A percentile compares a stretch with the other conserved stretches of the same genome.
Conservation (phyloP, 192 early-diverging fungal genomes). For the Mortierella alpina region DNA sequence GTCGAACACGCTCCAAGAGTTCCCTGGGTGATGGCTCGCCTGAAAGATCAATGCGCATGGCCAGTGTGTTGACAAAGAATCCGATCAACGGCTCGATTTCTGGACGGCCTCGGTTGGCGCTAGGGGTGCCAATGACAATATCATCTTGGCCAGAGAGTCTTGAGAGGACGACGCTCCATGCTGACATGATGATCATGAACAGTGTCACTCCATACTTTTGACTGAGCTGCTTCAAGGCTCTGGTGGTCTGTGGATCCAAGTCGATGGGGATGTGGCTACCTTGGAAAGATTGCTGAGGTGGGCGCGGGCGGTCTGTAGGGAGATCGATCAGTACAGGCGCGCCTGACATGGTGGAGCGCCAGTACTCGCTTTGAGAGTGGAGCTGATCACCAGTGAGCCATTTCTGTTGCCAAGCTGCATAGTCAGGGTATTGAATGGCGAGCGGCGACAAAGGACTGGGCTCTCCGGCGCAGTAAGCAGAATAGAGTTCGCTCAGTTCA, state of each 20-base stretch:
- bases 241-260: neutral
- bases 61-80: slow-evolving; percentile 14
- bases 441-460: neutral
- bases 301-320: too few relatives aligned
- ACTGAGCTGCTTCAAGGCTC: slow-evolving; percentile 4
- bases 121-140: slow-evolving; percentile 11
- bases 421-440: slow-evolving; percentile 3
- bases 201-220: slow-evolving; percentile 1
- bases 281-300: too few relatives aligned
- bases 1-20: slow-evolving; percentile 7
- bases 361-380: neutral
- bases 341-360: too few relatives aligned
- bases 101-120: slow-evolving; percentile 3
- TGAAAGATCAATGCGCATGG: slow-evolving; percentile 8
- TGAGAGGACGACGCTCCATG: slow-evolving; percentile 2
- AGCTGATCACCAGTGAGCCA: neutral
- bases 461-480: neutral
- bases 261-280: neutral
- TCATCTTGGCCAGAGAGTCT: slow-evolving; percentile 12
- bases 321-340: too few relatives aligned
- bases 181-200: slow-evolving; percentile 13
- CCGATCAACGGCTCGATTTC: slow-evolving; percentile 9
- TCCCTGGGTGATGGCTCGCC: neutral
- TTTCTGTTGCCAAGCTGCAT: neutral
- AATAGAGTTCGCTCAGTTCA: too few relatives aligned